phyloP scores from a whole-genome alignment of 1,284 basidiomycete species.

The Fistulina hepatica region DNA sequence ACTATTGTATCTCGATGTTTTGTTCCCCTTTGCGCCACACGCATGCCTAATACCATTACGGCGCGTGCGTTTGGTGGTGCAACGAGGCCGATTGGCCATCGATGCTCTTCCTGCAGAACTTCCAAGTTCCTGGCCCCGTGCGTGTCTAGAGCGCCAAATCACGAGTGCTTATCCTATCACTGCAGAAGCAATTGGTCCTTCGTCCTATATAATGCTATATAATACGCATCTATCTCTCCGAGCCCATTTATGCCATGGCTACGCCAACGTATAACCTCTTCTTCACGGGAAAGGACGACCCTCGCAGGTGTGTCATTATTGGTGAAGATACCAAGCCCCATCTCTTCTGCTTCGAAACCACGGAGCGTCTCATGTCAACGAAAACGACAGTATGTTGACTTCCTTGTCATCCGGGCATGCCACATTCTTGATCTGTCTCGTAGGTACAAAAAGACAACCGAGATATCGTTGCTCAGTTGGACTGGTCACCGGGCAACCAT shows the following conservation, averaged over 20 bases:
- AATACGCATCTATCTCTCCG: neutral
- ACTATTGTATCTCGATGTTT: no score
- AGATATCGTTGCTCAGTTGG: conserved; percentile 44
- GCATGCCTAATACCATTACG: no score
- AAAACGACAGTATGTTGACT: conserved; percentile 36
- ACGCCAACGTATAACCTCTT: conserved; percentile 44
- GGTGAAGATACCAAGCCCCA: conserved; percentile 48
- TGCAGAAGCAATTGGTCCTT: neutral
- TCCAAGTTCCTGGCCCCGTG: no score
- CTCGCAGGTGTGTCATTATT: conserved; percentile 55
- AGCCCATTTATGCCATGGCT: no score
- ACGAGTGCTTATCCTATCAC: neutral
- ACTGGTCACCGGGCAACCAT: conserved; percentile 48
- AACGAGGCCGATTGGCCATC: no score
- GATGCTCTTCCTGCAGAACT: no score
- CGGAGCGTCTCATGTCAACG: conserved; percentile 29
- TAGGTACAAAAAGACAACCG: conserved; percentile 42
- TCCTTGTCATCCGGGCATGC: conserved; percentile 4
- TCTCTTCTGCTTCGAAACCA: conserved; percentile 58
- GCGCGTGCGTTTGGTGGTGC: no score
- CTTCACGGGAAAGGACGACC: conserved; percentile 59
- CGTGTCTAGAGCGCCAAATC: no score
- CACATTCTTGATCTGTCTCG: conserved; percentile 6
- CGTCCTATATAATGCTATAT: neutral
- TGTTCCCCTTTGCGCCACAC: no score